Evolutionary conservation across 805 yeast species (phyloP).

Genomic region (Torulaspora gathmanii): DNA sequence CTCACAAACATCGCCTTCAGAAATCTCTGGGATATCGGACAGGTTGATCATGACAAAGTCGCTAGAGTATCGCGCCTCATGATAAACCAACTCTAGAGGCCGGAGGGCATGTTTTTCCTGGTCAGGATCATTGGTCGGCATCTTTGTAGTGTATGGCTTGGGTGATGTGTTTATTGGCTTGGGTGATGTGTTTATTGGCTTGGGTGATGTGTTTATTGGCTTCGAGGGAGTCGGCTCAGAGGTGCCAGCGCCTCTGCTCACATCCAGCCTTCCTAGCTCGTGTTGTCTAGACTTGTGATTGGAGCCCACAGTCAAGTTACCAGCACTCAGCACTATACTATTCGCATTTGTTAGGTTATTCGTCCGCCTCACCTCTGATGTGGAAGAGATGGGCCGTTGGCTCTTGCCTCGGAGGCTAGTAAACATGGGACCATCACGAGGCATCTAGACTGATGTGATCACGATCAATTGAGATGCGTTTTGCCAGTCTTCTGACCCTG

Average conservation of each 20-base stretch:
- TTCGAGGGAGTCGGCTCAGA: background rate
- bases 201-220: too few species aligned
- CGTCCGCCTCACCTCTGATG: constrained; percentile 11
- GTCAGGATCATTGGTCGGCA: background rate
- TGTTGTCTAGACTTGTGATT: constrained; percentile 6
- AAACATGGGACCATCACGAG: constrained; percentile 18
- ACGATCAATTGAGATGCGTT: background rate
- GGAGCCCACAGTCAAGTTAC: constrained; percentile 28
- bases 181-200: too few species aligned
- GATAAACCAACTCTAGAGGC: constrained; percentile 41
- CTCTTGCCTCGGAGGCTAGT: constrained; percentile 20
- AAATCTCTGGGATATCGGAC: constrained; percentile 53
- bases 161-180: background rate
- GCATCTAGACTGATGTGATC: constrained; percentile 4
- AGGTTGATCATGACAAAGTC: constrained; percentile 64
- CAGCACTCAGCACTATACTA: constrained; percentile 25
- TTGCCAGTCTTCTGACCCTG: too few species aligned
- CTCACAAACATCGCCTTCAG: constrained; percentile 75
- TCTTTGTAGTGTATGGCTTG: background rate
- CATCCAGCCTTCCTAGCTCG: constrained; percentile 1
- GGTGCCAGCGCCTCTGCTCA: constrained; percentile 7
- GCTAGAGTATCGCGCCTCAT: constrained; percentile 56
- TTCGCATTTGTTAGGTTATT: constrained; percentile 25
- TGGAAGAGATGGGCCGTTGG: constrained; percentile 11
- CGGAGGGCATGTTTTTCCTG: constrained; percentile 11